Evolutionary conservation across 148 eudicot species (phyloP), one percentile per base, ranked within the genome.

Genomic region (Diospyros lotus): DNA sequence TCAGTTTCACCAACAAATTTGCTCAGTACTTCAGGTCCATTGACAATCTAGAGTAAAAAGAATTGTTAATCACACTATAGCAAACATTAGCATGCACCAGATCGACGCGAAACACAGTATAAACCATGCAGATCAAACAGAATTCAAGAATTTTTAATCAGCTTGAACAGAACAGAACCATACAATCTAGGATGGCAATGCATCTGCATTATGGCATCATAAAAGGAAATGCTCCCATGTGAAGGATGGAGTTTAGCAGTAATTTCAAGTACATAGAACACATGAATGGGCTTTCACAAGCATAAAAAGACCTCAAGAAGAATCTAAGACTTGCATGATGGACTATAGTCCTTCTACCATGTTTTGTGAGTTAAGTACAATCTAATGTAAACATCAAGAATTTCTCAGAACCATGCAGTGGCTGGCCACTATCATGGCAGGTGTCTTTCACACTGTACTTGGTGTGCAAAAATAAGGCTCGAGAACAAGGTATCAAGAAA

Each of bases 1-100:
- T 96, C 98, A 77, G 99, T 96, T 82, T 96, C 99, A 81, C 99
- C 99, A 85, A 96, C 99, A 87, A 93, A 96, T 77, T 96, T 96
- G 85, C 99, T 96, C 64, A 96, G 82, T 44, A 96, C 98, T 84
- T 96, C 99, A 78, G 99, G 99, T 66, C 99, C 99, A 88, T 96
- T 96, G 63, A 96, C 99, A 88, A 96, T 91, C 90, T 92, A 66
- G 71, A 76, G 61, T 67, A 58, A 40, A 76, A 9, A 3, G 8
- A 56, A 75, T 61, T 28, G 48, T 73, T 60, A 69, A 71, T 51
- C 53, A 81, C 50, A 60, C 5, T n/a, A 17, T 13, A 55, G 70
- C 56, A 69, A 71, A 43, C 59, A 42, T 43, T 6, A 42, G 56
- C 55, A 64, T 66, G n/a, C 18, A 43, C 12, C 9, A 51, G 41